Conservation (phyloP, 768 basidiomycete genomes). For the Mycena floridula region DNA sequence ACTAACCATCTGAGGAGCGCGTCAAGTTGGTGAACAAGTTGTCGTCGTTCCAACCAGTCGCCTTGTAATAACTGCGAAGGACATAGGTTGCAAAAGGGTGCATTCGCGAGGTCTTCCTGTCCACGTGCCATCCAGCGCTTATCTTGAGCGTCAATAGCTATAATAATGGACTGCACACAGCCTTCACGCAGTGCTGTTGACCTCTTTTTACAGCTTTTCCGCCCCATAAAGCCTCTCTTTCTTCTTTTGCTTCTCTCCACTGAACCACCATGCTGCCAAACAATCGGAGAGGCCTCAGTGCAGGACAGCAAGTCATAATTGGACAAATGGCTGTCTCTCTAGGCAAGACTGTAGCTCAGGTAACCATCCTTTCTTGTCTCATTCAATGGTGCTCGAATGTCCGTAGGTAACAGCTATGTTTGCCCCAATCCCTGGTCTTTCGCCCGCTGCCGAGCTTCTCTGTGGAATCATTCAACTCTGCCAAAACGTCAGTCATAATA, state of each 20-base stretch:
- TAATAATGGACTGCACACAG: too few species aligned
- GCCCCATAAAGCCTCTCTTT: too few species aligned
- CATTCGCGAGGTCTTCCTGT: too few species aligned
- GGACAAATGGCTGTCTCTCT: constrained; percentile 4
- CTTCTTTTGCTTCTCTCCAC: too few species aligned
- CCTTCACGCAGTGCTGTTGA: too few species aligned
- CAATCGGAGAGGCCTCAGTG: too few species aligned
- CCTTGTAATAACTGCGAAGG: constrained; percentile 81
- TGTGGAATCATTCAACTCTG: constrained; percentile 39
- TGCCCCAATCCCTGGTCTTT: constrained; percentile 42
- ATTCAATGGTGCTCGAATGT: too few species aligned
- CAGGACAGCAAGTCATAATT: not conserved
- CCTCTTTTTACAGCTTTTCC: too few species aligned
- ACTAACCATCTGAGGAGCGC: constrained; percentile 77
- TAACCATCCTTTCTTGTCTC: too few species aligned
- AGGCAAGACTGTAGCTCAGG: constrained; percentile 35
- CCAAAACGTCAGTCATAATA: constrained; percentile 41
- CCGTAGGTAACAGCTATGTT: too few species aligned
- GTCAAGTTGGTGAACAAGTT: constrained; percentile 89
- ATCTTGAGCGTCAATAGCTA: not conserved
- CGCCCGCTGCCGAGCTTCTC: constrained; percentile 33
- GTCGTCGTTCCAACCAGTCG: constrained; percentile 97
- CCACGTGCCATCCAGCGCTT: not conserved
- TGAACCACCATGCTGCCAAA: too few species aligned
- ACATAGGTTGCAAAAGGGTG: constrained; percentile 87